Evolutionary conservation across 1,284 basidiomycete species (phyloP), one percentile per base, ranked within the genome.

Genomic region (Ceratobasidium sp.): DNA sequence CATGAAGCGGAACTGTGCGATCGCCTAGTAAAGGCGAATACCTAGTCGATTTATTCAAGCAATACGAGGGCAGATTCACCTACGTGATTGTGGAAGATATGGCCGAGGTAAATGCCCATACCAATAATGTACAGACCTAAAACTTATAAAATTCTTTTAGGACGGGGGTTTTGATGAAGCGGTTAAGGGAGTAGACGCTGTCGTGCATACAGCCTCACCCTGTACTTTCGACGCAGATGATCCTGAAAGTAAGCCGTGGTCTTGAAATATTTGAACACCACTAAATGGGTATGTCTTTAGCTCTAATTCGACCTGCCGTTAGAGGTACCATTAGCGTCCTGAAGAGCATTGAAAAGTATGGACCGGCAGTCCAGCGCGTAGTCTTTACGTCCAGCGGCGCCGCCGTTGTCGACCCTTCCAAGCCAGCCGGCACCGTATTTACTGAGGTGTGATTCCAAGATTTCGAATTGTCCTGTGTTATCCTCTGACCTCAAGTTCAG

Each of bases 381-480:
- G 89, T 95, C 64, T 82, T 94, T 75, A 91, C 90, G 0, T 83
- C 82, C 9, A 86, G 91, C 0, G 85, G 83, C 54, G 89, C 87
- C 0, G 82, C 89, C 2, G 81, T 91, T 74, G 76, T 87, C 50
- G 82, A 84, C 74, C 77, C 81, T 2, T 33, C 75, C 65, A 69
- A 79, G 47, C 64, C 72, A 15, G 29, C 73, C 24, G 60, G 72
- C n/a, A 65, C 80, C 11, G 75, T 79, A 0, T 85, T 84, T 76
- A 81, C 78, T 24, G 87, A 77, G 6, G 76, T 77, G 53, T 31
- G 76, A 36, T 22, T 64, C 47, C 60, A 47, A 31, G 33, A 22
- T 44, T 53, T 14, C 8, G 19, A 2, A 22, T 31, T n/a, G 11
- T 6, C 22, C 51, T 50, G 22, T 19, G 14, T 85, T 85, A n/a